Base-by-base conservation (phyloP, 2,329 filamentous ascomycete species). In the Clonostachys solani region DNA sequence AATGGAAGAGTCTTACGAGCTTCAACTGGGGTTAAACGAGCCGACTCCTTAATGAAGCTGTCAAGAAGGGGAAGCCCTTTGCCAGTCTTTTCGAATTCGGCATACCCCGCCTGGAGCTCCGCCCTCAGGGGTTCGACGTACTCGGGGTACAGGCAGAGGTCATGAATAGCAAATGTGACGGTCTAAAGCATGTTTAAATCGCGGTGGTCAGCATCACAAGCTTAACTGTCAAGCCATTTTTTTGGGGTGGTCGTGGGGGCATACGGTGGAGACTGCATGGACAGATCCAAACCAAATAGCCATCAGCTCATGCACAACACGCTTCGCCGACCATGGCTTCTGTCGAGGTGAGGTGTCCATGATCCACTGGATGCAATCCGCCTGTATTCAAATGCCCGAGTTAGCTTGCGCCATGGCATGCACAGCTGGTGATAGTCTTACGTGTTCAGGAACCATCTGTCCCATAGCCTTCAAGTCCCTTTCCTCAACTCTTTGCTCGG, bases 31-130 rank as follows among this genome's bases (percentile, higher is more conserved):
- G 10, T 12, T 6, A 45, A 36, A 13, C 48, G 34, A 13, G 41
- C 40, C 3, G 48, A 50, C 45, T 50, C 48, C 41, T 50, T 50
- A 17, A 46, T 46, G 33, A 50, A 50, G 45, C 48, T 50, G 33
- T 50, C 48, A n/a, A 50, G 19, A 5, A 46, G 36, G 19, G 44
- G 44, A 9, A n/a, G n/a, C n/a, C 41, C 36, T 6, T 37, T 29
- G 17, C 17, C 4, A 13, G 36, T 40, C 12, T 41, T 7, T n/a
- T 48, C 42, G 43, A 47, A 47, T 4, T 36, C 19, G 12, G 19
- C 4, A 19, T 41, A 48, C 18, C 18, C 19, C n/a, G n/a, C n/a
- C 12, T 45, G 13, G 33, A 47, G 13, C 42, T 50, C 48, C 37
- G 44, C 15, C 9, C 40, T 33, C 29, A 50, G 18, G 9, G 42